phyloP scores from a whole-genome alignment of 2,329 filamentous ascomycete genomes.

The Apiospora sp. region DNA sequence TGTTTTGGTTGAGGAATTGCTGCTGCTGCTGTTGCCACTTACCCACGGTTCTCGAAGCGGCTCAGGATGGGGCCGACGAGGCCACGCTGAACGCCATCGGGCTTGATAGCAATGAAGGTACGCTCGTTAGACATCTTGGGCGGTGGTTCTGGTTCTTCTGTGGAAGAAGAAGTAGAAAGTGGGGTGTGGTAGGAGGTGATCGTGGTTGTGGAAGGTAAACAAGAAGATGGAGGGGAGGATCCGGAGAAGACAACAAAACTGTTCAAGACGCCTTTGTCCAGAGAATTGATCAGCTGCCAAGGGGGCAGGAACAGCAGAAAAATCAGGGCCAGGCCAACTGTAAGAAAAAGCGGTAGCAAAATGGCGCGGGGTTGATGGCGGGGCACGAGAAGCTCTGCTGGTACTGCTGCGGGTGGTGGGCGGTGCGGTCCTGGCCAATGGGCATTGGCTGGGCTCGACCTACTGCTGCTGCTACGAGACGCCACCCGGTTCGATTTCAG shows the following conservation, averaged over 20 bases:
- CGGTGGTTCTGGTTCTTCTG: slow-evolving; percentile 24
- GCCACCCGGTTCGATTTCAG: slow-evolving; percentile 6
- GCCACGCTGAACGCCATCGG: slow-evolving; percentile 99
- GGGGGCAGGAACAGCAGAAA: slow-evolving; percentile 16
- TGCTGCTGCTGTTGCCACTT: slow-evolving; percentile 45
- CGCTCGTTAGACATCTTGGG: slow-evolving; percentile 79
- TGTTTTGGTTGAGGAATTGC: neutral
- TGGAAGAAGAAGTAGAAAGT: slow-evolving; percentile 36
- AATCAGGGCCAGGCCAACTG: slow-evolving; percentile 14
- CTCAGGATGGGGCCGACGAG: slow-evolving; percentile 97
- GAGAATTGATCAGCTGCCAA: neutral
- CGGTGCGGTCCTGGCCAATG: neutral
- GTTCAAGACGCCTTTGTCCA: slow-evolving; percentile 7
- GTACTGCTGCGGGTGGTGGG: neutral
- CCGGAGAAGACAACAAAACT: neutral
- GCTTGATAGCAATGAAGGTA: slow-evolving; percentile 99
- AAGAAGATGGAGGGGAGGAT: slow-evolving; percentile 3
- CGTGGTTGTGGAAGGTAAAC: slow-evolving; percentile 38
- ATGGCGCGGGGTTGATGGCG: slow-evolving; percentile 19
- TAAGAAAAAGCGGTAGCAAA: slow-evolving; percentile 13
- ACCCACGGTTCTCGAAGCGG: slow-evolving; percentile 97
- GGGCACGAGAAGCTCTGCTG: slow-evolving; percentile 8
- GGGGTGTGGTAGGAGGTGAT: slow-evolving; percentile 33
- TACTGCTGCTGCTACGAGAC: slow-evolving; percentile 3
- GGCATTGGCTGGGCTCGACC: neutral